These are phyloP conservation scores for Heterobasidion occidentale DNA, from an alignment of 1,284 basidiomycete genomes.

Conservation along the genomic window DNA sequence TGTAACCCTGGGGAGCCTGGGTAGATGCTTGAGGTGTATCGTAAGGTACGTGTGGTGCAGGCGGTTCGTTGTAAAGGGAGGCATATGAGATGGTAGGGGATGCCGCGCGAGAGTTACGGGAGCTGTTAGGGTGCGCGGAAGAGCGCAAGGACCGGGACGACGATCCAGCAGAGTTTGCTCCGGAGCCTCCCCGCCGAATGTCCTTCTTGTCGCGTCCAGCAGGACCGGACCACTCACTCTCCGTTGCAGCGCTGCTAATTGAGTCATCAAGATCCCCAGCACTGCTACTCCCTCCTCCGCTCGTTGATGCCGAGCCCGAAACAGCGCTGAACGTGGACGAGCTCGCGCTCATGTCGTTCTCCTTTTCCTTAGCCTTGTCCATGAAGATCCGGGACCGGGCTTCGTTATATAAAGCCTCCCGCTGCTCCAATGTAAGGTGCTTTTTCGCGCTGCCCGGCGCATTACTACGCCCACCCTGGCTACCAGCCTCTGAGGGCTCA, in stretches of 20 bases:
- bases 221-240: slow-evolving; percentile 73
- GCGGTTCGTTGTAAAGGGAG: slow-evolving; percentile 56
- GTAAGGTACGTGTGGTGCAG: slow-evolving; percentile 30
- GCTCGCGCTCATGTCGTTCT: slow-evolving; percentile 66
- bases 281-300: slow-evolving; percentile 48
- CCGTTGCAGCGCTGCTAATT: slow-evolving; percentile 61
- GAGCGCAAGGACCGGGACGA: slow-evolving; percentile 46
- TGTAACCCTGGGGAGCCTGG: slow-evolving; percentile 24
- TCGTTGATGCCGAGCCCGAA: slow-evolving; percentile 56
- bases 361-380: slow-evolving; percentile 68
- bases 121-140: slow-evolving; percentile 42
- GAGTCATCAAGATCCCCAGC: slow-evolving; percentile 45
- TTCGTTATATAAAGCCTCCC: slow-evolving; percentile 77
- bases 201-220: slow-evolving; percentile 46
- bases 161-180: slow-evolving; percentile 41
- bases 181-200: slow-evolving; percentile 27
- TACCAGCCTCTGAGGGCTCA: slow-evolving; percentile 73
- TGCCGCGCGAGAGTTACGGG: slow-evolving; percentile 60
- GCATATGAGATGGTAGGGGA: slow-evolving; percentile 70
- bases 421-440: slow-evolving; percentile 68
- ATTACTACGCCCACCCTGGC: slow-evolving; percentile 58
- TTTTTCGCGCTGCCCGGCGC: slow-evolving; percentile 54
- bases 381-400: slow-evolving; percentile 78
- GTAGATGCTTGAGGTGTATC: slow-evolving; percentile 38
- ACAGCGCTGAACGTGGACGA: slow-evolving; percentile 65